Percentiles rank a stretch among this genome's conserved stretches.
phyloP scores from a whole-genome alignment of 2,329 filamentous ascomycete genomes.

The Raffaelea deltoideospora region DNA sequence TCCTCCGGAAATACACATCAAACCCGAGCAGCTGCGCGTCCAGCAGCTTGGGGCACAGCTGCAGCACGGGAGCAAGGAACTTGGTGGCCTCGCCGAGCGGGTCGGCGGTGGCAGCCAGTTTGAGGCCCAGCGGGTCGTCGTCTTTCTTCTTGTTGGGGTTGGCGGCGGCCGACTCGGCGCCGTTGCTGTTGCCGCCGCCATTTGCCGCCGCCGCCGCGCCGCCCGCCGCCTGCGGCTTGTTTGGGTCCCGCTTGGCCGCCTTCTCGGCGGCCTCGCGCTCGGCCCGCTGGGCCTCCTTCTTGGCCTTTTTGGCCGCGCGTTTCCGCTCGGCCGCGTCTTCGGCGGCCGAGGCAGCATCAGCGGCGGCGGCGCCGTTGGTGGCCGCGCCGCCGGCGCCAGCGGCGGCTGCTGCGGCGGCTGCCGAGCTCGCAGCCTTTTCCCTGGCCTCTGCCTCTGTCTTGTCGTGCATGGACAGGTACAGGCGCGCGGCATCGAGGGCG shows the following conservation, averaged over 20 bases:
- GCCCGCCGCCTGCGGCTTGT: conserved; percentile 52
- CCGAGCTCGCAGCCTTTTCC: conserved; percentile 42
- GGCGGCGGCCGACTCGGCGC: conserved; percentile 33
- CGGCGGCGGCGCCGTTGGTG: conserved; percentile 14
- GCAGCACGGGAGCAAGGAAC: conserved; percentile 66
- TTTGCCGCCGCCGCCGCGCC: no score
- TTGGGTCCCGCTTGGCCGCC: conserved; percentile 66
- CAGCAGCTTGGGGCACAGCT: conserved; percentile 66
- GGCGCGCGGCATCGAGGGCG: conserved; percentile 63
- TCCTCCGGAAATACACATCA: conserved; percentile 71
- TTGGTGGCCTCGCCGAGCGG: conserved; percentile 79
- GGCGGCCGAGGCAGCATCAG: conserved; percentile 22
- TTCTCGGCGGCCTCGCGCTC: conserved; percentile 70
- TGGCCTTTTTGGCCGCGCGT: conserved; percentile 81
- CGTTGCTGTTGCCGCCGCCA: no score
- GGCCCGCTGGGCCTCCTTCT: conserved; percentile 48
- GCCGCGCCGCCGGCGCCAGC: conserved; percentile 33
- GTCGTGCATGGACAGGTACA: conserved; percentile 70
- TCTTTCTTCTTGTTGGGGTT: conserved; percentile 73
- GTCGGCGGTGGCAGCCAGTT: conserved; percentile 65
- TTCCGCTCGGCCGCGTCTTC: conserved; percentile 63
- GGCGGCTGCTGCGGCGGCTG: conserved; percentile 36
- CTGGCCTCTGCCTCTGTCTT: conserved; percentile 40
- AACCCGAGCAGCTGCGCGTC: conserved; percentile 77
- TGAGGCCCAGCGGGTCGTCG: conserved; percentile 69